These are phyloP conservation scores for Psilocybe tampanensis DNA, from an alignment of 768 basidiomycete genomes.

Conservation along the genomic window DNA sequence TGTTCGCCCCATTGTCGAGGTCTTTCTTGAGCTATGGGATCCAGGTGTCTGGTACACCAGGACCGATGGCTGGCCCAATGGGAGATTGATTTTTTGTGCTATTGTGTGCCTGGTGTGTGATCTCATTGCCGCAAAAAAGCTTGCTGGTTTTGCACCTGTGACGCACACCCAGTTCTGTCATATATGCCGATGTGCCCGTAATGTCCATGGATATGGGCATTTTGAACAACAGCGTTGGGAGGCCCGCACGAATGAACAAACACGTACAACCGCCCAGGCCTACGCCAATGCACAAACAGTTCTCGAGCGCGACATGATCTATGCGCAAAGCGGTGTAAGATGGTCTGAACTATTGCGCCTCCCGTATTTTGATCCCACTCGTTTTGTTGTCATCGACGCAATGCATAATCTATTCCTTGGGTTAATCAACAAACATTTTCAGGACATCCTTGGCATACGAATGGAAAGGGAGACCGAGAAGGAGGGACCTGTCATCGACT, in stretches of 20 bases:
- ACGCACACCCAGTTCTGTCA: slow-evolving; percentile 3
- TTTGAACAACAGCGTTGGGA: slow-evolving; percentile 10
- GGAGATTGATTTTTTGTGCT: slow-evolving; percentile 4
- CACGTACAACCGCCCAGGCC: not conserved
- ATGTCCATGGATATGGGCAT: not conserved
- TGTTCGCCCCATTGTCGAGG: slow-evolving; percentile 9
- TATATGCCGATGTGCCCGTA: slow-evolving; percentile 6
- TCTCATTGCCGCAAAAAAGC: slow-evolving; percentile 3
- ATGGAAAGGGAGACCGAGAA: not conserved
- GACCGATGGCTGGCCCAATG: not conserved
- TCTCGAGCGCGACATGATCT: not conserved
- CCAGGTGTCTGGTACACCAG: slow-evolving; percentile 1
- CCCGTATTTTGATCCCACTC: slow-evolving; percentile 16
- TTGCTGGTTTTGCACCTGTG: slow-evolving; percentile 1
- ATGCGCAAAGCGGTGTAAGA: not conserved
- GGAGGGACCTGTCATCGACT: not conserved
- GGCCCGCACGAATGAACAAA: not conserved
- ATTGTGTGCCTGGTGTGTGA: slow-evolving; percentile 8
- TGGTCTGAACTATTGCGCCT: slow-evolving; percentile 11
- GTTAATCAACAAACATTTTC: slow-evolving; percentile 4
- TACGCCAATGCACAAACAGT: not conserved
- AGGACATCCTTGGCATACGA: slow-evolving; percentile 3
- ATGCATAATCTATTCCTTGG: slow-evolving; percentile 15
- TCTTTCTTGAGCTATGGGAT: not conserved
- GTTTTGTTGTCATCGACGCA: slow-evolving; percentile 15